These are phyloP conservation scores for Petunia secreta DNA, from an alignment of 257 asterid species.

Conservation along the genomic window DNA sequence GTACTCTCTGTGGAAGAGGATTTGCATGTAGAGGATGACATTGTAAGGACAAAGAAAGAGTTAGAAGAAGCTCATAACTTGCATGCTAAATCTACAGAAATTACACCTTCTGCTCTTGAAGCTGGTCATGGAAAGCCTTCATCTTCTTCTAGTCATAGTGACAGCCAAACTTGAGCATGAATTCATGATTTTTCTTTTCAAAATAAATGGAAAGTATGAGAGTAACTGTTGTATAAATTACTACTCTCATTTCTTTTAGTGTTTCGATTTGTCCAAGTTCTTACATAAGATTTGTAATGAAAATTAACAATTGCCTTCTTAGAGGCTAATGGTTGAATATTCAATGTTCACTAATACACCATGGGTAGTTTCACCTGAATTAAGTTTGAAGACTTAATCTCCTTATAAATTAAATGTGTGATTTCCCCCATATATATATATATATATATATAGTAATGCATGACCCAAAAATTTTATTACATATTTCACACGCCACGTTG, in stretches of 20 bases:
- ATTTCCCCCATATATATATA: too few relatives aligned
- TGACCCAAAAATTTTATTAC: too few relatives aligned
- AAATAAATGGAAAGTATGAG: background rate
- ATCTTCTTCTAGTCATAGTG: slow-evolving; percentile 29
- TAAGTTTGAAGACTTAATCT: too few relatives aligned
- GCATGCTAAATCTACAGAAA: slow-evolving; percentile 28
- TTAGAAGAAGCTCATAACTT: slow-evolving; percentile 24
- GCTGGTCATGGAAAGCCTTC: slow-evolving; percentile 23
- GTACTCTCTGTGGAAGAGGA: slow-evolving; percentile 42
- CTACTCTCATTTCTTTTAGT: background rate
- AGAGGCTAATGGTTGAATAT: slow-evolving; percentile 4
- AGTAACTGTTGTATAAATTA: background rate
- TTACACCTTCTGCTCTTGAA: slow-evolving; percentile 36
- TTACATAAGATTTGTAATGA: too few relatives aligned
- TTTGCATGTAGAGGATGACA: slow-evolving; percentile 31
- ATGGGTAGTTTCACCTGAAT: too few relatives aligned
- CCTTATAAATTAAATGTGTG: too few relatives aligned
- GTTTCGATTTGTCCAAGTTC: background rate
- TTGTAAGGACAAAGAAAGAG: slow-evolving; percentile 32
- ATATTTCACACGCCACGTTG: too few relatives aligned
- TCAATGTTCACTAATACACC: background rate
- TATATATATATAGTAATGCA: too few relatives aligned
- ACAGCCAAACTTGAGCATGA: slow-evolving; percentile 6
- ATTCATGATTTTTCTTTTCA: background rate
- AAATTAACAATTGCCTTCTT: background rate